Evolutionary conservation across 2,329 filamentous ascomycete genomes (phyloP), one percentile per base, ranked within the genome.

Genomic region (Cyphellophora attinorum): DNA sequence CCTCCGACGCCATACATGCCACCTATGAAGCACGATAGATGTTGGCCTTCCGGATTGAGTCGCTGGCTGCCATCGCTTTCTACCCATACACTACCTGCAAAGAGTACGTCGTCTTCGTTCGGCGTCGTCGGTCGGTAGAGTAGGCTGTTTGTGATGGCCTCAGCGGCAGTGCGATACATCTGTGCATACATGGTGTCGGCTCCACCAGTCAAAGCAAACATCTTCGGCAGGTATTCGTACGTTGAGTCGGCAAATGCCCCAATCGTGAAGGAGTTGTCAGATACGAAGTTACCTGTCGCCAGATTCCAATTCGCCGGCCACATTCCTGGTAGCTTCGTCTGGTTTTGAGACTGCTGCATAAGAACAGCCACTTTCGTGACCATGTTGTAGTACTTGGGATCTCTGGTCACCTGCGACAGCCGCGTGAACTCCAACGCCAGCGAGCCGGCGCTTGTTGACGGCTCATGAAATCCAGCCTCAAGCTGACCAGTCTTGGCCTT

Each of bases 81-180:
- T 5, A 28, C 71, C 0, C 57, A 56, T n/a, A 55, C 93, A 70
- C 12, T 69, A 5, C 41, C 40, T 11, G 60, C 39, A 33, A 65
- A 59, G 3, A 62, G 57, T 19, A 65, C 51, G 36, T 61, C 33
- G 11, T 57, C 53, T 13, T 39, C 43, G 25, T 58, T 54, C 5
- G 56, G 64, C 13, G 76, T 72, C 75, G 89, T 81, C 1, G 85
- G 85, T 3, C 79, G 72, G 58, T 76, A 93, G 37, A 93, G 72
- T 6, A 93, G 67, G 55, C 81, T 71, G 43, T 85, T 68, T 45
- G 80, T 81, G 21, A 80, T 73, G 0, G 76, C 76, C 5, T 79
- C 71, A 17, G 78, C 71, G 2, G 76, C 72, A 35, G 72, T 72
- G 37, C 79, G 66, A 53, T 93, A 85, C 39, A 41, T 41, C 21